phyloP scores from a whole-genome alignment of 495 filamentous ascomycete genomes.

The Trichocladium antarcticum region DNA sequence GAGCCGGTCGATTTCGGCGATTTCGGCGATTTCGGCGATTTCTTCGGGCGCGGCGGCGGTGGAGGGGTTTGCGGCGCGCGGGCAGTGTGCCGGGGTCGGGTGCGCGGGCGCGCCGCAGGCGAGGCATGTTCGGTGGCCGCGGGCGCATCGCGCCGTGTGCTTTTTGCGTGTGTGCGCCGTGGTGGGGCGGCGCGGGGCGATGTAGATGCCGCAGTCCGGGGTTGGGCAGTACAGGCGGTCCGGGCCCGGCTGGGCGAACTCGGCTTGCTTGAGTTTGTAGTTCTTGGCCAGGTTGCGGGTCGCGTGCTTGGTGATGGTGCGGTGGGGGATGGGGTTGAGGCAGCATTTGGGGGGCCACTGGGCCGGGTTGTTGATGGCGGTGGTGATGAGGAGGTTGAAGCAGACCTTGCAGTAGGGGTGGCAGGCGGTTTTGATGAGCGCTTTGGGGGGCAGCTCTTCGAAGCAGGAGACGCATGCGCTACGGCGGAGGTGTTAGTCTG shows the following conservation, averaged over 20 bases:
- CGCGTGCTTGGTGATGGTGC: slow-evolving; percentile 23
- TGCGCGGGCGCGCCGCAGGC: no score
- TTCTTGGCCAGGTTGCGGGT: slow-evolving; percentile 9
- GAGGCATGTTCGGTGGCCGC: no score
- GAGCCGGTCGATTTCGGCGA: slow-evolving; percentile 20
- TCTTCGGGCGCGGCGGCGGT: no score
- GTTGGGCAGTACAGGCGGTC: slow-evolving; percentile 21
- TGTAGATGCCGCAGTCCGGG: not conserved
- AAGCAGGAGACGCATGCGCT: slow-evolving; percentile 35
- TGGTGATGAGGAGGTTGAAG: slow-evolving; percentile 31
- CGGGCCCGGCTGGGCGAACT: slow-evolving; percentile 27
- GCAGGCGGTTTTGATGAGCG: slow-evolving; percentile 26
- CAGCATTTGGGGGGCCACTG: slow-evolving; percentile 41
- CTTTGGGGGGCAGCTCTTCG: slow-evolving; percentile 21
- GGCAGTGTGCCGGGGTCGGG: no score
- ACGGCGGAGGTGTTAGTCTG: no score
- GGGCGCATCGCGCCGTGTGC: no score
- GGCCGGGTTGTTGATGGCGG: slow-evolving; percentile 27
- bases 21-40: no score
- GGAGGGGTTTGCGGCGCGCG: no score
- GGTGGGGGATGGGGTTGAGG: slow-evolving; percentile 27
- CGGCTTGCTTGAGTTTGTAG: slow-evolving; percentile 24
- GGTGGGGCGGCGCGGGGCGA: not conserved
- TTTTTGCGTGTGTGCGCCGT: no score
- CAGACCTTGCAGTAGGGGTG: slow-evolving; percentile 34